Percentiles rank a stretch among this genome's conserved stretches.
These are phyloP conservation scores for Nitzschia sp. DNA, from an alignment of 108 stramenopile species.

Conservation along the genomic window DNA sequence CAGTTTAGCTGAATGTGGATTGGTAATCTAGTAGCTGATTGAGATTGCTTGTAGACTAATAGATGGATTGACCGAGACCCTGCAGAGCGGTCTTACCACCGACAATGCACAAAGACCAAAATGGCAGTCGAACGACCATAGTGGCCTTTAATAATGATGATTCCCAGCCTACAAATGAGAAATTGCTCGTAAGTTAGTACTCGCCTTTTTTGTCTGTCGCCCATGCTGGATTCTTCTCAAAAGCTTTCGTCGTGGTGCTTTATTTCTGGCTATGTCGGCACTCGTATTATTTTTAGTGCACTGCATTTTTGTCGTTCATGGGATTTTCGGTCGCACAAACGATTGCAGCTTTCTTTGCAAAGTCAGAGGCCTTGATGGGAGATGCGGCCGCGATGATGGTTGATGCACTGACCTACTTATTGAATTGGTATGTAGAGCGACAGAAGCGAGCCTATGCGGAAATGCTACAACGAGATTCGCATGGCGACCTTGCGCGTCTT, in stretches of 20 bases:
- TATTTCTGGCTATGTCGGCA: background rate
- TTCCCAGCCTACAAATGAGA: background rate
- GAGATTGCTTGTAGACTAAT: too few species aligned
- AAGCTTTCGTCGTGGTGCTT: background rate
- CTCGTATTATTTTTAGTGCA: conserved; percentile 5
- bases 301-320: conserved; percentile 64
- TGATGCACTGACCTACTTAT: conserved; percentile 65
- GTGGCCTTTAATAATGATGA: too few species aligned
- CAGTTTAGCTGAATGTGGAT: too few species aligned
- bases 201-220: too few species aligned
- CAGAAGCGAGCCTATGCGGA: conserved; percentile 33
- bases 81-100: too few species aligned
- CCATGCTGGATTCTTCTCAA: background rate
- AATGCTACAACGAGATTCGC: conserved; percentile 50
- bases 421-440: conserved; percentile 66
- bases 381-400: conserved; percentile 51
- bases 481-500: background rate
- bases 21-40: too few species aligned
- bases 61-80: too few species aligned
- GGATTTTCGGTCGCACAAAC: conserved; percentile 52
- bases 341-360: conserved; percentile 50
- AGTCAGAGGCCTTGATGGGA: conserved; percentile 29
- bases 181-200: background rate
- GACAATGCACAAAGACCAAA: too few species aligned
- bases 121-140: too few species aligned